These are phyloP conservation scores for Cryptococcus sp. DNA, from an alignment of 1,284 basidiomycete species.

Conservation along the genomic window DNA sequence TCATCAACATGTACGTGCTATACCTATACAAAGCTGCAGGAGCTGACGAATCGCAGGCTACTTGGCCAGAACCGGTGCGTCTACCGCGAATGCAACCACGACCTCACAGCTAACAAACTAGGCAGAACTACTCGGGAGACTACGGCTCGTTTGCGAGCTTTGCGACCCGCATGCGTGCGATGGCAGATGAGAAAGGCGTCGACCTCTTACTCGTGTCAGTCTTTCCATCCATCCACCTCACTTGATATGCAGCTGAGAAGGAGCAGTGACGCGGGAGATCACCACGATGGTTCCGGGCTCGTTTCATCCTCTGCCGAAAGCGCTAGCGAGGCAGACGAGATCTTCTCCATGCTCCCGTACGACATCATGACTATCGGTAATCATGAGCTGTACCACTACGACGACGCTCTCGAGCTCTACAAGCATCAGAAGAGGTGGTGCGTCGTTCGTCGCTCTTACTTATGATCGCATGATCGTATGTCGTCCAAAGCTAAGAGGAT, in stretches of 20 bases:
- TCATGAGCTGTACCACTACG: slow-evolving; percentile 82
- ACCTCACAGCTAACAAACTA: not conserved
- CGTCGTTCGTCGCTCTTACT: slow-evolving; percentile 18
- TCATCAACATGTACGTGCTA: slow-evolving; percentile 49
- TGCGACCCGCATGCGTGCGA: slow-evolving; percentile 73
- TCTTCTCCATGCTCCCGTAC: slow-evolving; percentile 73
- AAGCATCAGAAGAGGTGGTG: slow-evolving; percentile 61
- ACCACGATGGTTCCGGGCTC: slow-evolving; percentile 68
- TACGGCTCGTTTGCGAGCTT: slow-evolving; percentile 80
- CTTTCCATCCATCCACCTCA: slow-evolving; percentile 57
- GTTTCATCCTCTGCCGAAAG: slow-evolving; percentile 51
- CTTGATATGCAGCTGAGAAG: slow-evolving; percentile 57
- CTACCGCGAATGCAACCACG: no score
- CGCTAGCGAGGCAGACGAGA: slow-evolving; percentile 73
- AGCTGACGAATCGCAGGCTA: slow-evolving; percentile 27
- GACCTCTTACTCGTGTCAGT: slow-evolving; percentile 48
- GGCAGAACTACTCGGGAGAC: slow-evolving; percentile 60
- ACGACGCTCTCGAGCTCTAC: slow-evolving; percentile 74
- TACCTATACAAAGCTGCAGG: slow-evolving; percentile 15
- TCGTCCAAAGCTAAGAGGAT: slow-evolving; percentile 35
- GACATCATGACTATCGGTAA: slow-evolving; percentile 85
- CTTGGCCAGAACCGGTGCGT: slow-evolving; percentile 54
- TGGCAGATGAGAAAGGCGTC: slow-evolving; percentile 56
- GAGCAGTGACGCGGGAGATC: slow-evolving; percentile 54
- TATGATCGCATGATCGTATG: slow-evolving; percentile 17